These are phyloP conservation scores for Monosporascus ibericus DNA, from an alignment of 2,329 filamentous ascomycete genomes.

Conservation along the genomic window DNA sequence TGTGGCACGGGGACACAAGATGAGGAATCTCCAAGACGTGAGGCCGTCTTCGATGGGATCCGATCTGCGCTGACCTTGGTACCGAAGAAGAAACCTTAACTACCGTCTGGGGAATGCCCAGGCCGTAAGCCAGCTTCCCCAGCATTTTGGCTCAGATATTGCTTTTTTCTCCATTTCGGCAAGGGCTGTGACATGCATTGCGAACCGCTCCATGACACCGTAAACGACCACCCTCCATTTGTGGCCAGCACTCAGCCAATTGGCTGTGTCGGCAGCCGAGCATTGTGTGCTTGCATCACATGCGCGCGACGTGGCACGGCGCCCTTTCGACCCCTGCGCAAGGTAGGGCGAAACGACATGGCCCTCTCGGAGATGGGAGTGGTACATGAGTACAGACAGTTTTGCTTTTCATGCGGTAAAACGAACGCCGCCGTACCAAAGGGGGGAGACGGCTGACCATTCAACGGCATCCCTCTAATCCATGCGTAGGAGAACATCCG, in stretches of 20 bases:
- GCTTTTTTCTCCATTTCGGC: conserved; percentile 6
- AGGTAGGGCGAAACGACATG: conserved; percentile 20
- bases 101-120: conserved; percentile 3
- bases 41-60: neutral
- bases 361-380: conserved; percentile 15
- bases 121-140: conserved; percentile 1
- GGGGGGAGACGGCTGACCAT: conserved; percentile 11
- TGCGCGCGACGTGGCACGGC: conserved; percentile 18
- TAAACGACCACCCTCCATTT: conserved; percentile 10
- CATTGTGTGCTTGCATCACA: conserved; percentile 15
- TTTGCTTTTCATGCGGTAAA: conserved; percentile 19
- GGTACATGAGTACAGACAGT: conserved; percentile 14
- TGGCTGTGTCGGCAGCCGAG: conserved; percentile 23
- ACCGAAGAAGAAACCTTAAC: neutral
- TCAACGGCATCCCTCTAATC: conserved; percentile 14
- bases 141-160: conserved; percentile 15
- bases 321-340: conserved; percentile 17
- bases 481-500: conserved; percentile 16
- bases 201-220: conserved; percentile 9
- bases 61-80: neutral
- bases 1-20: conserved; percentile 12
- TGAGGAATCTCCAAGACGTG: neutral
- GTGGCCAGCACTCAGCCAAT: conserved; percentile 17
- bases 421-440: conserved; percentile 20
- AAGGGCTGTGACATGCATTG: conserved; percentile 13